These are phyloP conservation scores for Apiospora phragmitis DNA, from an alignment of 2,329 filamentous ascomycete species.

Conservation along the genomic window DNA sequence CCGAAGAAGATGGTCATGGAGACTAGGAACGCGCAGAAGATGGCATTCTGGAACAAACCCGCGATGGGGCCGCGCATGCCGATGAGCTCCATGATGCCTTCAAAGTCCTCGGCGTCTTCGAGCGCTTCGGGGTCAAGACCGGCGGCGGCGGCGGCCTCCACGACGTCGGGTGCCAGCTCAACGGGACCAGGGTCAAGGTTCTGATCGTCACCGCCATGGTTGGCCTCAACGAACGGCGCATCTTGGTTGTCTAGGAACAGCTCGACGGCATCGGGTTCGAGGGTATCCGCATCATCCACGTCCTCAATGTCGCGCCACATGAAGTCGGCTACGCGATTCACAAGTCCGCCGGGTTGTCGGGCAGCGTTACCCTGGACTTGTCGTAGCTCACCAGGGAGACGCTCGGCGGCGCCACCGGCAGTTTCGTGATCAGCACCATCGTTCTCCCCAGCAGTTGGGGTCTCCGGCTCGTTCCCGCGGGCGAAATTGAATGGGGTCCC, in stretches of 20 bases:
- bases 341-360: constrained; percentile 38
- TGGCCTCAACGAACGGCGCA: constrained; percentile 36
- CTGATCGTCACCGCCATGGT: constrained; percentile 40
- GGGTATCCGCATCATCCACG: constrained; percentile 50
- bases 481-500: neutral
- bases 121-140: constrained; percentile 74
- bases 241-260: constrained; percentile 51
- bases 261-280: constrained; percentile 61
- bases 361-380: constrained; percentile 11
- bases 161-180: constrained; percentile 53
- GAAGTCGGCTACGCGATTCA: constrained; percentile 54
- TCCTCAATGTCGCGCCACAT: constrained; percentile 60
- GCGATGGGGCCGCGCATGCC: constrained; percentile 93
- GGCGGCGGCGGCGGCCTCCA: constrained; percentile 65
- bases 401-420: constrained; percentile 10
- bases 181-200: constrained; percentile 29
- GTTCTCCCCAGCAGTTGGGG: neutral
- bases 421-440: neutral
- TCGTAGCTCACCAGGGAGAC: constrained; percentile 12
- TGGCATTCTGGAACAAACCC: constrained; percentile 88
- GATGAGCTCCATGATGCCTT: constrained; percentile 93
- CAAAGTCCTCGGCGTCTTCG: constrained; percentile 89
- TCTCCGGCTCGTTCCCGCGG: neutral
- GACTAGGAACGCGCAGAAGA: constrained; percentile 91
- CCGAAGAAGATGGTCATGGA: constrained; percentile 82